Conservation (phyloP, 345 rosid genomes). For the Pseudoturritis turrita region DNA sequence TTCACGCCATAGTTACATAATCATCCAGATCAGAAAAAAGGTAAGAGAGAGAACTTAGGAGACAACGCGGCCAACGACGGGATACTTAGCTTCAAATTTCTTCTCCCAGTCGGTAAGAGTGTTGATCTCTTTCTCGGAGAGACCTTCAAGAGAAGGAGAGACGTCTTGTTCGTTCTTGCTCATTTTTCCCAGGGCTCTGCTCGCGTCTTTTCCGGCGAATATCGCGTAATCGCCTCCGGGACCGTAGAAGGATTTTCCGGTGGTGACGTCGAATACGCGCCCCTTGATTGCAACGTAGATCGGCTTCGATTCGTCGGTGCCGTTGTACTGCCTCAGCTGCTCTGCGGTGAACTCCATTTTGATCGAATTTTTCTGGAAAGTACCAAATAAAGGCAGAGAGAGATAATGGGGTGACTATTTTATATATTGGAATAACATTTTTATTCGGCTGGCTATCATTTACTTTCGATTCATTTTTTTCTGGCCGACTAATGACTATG, state of each 20-base stretch:
- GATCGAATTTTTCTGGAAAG: neutral
- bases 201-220: constrained; percentile 84
- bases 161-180: constrained; percentile 88
- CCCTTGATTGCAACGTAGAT: constrained; percentile 86
- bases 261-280: constrained; percentile 65
- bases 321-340: constrained; percentile 65
- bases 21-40: neutral
- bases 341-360: constrained; percentile 68
- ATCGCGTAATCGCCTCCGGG: constrained; percentile 63
- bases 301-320: constrained; percentile 65
- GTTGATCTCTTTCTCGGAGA: constrained; percentile 69
- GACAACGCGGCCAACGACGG: constrained; percentile 69
- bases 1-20: neutral
- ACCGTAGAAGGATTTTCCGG: constrained; percentile 79
- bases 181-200: constrained; percentile 89
- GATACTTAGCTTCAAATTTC: constrained; percentile 85
- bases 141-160: constrained; percentile 54
- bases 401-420: neutral
- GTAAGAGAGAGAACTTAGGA: constrained; percentile 21
- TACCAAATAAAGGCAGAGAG: neutral
- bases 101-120: constrained; percentile 82
- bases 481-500: no score
- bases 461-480: no score
- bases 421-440: neutral
- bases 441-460: neutral